Percentiles rank a stretch among this genome's conserved stretches.
phyloP scores from a whole-genome alignment of 352 stramenopile species.

The Pythium folliculosum region DNA sequence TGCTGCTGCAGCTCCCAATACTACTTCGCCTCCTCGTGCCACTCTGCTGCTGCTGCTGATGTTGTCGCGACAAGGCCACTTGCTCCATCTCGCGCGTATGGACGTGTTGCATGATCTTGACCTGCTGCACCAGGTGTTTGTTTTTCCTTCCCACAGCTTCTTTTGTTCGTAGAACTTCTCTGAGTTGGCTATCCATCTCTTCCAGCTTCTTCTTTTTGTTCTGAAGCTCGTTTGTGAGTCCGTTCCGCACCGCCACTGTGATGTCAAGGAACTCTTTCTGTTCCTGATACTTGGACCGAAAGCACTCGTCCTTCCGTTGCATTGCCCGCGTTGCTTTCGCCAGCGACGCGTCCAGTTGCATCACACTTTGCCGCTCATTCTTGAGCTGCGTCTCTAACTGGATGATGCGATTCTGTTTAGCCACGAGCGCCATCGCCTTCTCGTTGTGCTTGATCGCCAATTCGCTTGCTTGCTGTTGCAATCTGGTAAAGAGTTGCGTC shows the following conservation, averaged over 20 bases:
- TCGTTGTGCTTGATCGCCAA: conserved; percentile 51
- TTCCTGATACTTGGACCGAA: conserved; percentile 44
- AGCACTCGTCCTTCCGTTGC: conserved; percentile 36
- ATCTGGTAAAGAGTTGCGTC: conserved; percentile 25
- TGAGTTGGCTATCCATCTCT: conserved; percentile 38
- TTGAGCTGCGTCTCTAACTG: conserved; percentile 59
- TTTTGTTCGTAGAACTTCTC: conserved; percentile 25
- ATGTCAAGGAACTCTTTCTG: conserved; percentile 67
- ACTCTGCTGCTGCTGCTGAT: conserved; percentile 3
- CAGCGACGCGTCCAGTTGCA: conserved; percentile 46
- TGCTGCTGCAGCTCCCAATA: conserved; percentile 18
- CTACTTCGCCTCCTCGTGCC: conserved; percentile 8
- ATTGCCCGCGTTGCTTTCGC: conserved; percentile 37
- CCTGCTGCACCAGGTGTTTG: conserved; percentile 49
- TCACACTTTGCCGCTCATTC: conserved; percentile 47
- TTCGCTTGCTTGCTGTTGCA: conserved; percentile 49
- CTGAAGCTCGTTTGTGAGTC: conserved; percentile 54
- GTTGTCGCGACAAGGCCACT: conserved; percentile 7
- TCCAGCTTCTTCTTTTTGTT: conserved; percentile 47
- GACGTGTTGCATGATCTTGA: conserved; percentile 56
- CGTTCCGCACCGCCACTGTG: conserved; percentile 56
- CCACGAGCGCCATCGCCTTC: conserved; percentile 45
- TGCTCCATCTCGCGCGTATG: conserved; percentile 49
- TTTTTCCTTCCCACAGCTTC: conserved; percentile 31
- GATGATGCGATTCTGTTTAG: conserved; percentile 52